These are phyloP conservation scores for Solanum hybrid DNA, from an alignment of 305 asterid species.

Conservation along the genomic window DNA sequence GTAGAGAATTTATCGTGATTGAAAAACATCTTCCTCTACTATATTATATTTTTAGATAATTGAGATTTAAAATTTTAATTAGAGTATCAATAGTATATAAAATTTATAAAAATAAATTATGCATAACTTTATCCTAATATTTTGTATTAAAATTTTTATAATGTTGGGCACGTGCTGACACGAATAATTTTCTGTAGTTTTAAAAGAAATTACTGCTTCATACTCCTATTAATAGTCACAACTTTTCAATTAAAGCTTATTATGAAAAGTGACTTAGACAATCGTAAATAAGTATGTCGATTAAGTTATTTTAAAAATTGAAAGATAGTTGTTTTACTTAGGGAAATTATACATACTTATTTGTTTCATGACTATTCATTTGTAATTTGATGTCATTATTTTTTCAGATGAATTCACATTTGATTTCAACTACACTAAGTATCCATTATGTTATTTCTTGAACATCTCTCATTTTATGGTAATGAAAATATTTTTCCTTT, in stretches of 20 bases:
- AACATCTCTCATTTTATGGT: not conserved
- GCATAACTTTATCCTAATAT: not conserved
- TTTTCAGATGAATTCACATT: not conserved
- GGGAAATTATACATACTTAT: not conserved
- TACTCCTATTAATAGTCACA: not conserved
- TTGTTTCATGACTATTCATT: not conserved
- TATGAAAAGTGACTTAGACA: not conserved
- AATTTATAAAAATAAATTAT: too few relatives aligned
- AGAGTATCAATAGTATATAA: not conserved
- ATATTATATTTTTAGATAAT: not conserved
- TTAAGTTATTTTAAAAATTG: not conserved
- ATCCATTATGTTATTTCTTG: not conserved
- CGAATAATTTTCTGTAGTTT: not conserved
- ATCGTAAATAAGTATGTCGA: not conserved
- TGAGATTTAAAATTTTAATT: too few relatives aligned
- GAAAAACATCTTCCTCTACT: not conserved
- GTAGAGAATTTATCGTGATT: not conserved
- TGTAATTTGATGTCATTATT: not conserved
- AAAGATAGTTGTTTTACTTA: not conserved
- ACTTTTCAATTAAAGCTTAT: not conserved
- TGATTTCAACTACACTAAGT: not conserved
- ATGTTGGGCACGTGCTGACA: not conserved
- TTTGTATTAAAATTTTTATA: too few relatives aligned
- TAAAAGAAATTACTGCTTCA: not conserved
- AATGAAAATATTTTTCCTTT: too few relatives aligned